Percentiles rank a stretch among this genome's conserved stretches.
These are phyloP conservation scores for Podospora pseudopauciseta DNA, from an alignment of 495 filamentous ascomycete genomes.

Conservation along the genomic window DNA sequence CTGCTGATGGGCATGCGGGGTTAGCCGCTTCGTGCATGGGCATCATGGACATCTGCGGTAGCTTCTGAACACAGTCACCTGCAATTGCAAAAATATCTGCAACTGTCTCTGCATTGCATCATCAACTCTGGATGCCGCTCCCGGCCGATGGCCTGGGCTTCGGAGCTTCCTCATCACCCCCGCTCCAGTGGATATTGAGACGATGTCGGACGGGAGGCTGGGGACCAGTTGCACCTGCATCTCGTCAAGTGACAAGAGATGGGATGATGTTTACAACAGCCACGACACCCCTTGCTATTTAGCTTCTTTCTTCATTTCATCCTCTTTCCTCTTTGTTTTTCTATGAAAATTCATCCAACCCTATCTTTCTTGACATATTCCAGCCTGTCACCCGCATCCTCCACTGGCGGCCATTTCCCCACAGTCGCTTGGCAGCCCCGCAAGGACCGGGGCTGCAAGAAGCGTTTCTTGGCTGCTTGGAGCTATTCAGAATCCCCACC, in stretches of 20 bases:
- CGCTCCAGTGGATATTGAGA: neutral
- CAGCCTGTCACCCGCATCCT: neutral
- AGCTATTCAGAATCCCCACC: constrained; percentile 8
- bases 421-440: neutral
- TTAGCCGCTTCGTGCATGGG: neutral
- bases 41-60: neutral
- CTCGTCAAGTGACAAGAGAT: constrained; percentile 4
- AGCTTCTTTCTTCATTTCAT: no score
- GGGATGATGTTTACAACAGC: neutral
- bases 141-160: neutral
- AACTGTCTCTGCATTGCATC: constrained; percentile 6
- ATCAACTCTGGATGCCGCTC: constrained; percentile 2
- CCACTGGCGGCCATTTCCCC: neutral
- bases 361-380: neutral
- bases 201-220: neutral
- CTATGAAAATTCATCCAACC: neutral
- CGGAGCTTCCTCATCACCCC: no score
- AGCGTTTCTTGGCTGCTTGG: constrained; percentile 11
- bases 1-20: neutral
- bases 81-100: neutral
- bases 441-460: neutral
- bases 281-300: neutral
- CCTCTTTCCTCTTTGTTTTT: neutral
- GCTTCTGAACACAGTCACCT: neutral
- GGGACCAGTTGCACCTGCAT: constrained; percentile 4